Base-by-base conservation (phyloP, 495 filamentous ascomycete genomes). In the Aspergillus nanangensis region DNA sequence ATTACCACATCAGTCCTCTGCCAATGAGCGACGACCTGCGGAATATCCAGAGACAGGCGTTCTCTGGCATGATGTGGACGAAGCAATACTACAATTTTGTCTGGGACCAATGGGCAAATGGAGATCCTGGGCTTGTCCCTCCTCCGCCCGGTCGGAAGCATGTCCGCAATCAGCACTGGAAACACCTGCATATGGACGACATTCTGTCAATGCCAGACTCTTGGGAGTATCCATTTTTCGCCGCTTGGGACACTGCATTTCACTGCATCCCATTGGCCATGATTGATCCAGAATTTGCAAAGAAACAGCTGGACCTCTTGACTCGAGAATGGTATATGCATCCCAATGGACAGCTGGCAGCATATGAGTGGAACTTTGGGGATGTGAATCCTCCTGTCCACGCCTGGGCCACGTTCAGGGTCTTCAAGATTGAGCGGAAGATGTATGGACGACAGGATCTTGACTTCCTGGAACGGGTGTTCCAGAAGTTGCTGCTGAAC, bases 291-390 rank as follows among this genome's bases (percentile, higher is more conserved):
- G 92, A 96, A 22, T 96, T 95, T 51, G 91, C 92, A 14, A 97
- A 97, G 78, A 95, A 94, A 71, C 92, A 97, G 63, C 78, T 97
- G 17, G 92, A 97, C 62, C 70, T 97, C 13, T 86, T 97, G 53
- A 97, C 92, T 8, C 77, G 92, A 48, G 92, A 96, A 70, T 96
- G 92, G 92, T 97, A 97, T 73, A 96, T 95, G 86, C 92, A 97
- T 71, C 92, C 92, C 14, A 97, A 97, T 56, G 92, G 92, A 35
- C 92, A 97, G 66, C 72, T 96, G 38, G 85, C 88, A 20, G 79
- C 81, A 5, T 96, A 97, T 51, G 93, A 97, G 65, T 97, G 92
- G 92, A 96, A 97, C 61, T 97, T 96, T 72, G 82, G 90, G 40
- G 92, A 96, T 56, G 92, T 96, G 44, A 96, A 97, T 58, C 92